Evolutionary conservation across 176 grass and related monocot genomes (phyloP).

Genomic region (Poa pratensis): DNA sequence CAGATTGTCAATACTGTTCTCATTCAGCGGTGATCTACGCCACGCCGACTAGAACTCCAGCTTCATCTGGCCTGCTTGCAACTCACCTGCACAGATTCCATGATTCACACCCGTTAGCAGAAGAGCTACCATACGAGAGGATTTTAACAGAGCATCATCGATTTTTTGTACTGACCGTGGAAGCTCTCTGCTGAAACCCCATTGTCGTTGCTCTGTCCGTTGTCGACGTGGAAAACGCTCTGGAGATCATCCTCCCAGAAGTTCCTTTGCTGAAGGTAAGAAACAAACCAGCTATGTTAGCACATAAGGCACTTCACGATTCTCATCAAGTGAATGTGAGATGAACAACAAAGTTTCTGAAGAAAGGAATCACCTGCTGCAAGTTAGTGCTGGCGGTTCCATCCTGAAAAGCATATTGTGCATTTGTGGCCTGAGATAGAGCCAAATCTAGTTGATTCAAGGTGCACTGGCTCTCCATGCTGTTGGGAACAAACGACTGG

Average conservation of each 20-base stretch:
- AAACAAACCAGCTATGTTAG: not conserved
- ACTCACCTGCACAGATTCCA: conserved; percentile 27
- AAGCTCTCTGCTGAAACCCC: conserved; percentile 62
- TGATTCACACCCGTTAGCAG: not conserved
- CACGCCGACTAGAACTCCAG: conserved; percentile 46
- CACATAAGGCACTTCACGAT: not conserved
- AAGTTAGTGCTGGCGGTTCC: conserved; percentile 53
- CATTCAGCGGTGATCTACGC: not conserved
- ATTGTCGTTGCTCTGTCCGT: conserved; percentile 51
- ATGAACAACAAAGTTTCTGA: not conserved
- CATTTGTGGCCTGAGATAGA: conserved; percentile 45
- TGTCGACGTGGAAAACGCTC: conserved; percentile 65
- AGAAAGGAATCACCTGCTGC: conserved; percentile 79
- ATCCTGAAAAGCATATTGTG: conserved; percentile 50
- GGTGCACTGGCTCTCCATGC: conserved; percentile 49
- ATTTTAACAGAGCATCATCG: not conserved
- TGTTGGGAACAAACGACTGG: conserved; percentile 38
- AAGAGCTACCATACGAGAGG: not conserved
- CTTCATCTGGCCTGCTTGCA: conserved; percentile 54
- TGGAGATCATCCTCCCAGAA: conserved; percentile 92
- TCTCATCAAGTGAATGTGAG: not conserved
- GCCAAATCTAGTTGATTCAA: conserved; percentile 54
- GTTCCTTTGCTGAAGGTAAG: conserved; percentile 64
- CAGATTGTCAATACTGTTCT: conserved; percentile 20
- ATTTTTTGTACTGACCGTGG: conserved; percentile 42